Evolutionary conservation across 2,329 filamentous ascomycete genomes (phyloP), one percentile per base, ranked within the genome.

Genomic region (Trichoderma sp.): DNA sequence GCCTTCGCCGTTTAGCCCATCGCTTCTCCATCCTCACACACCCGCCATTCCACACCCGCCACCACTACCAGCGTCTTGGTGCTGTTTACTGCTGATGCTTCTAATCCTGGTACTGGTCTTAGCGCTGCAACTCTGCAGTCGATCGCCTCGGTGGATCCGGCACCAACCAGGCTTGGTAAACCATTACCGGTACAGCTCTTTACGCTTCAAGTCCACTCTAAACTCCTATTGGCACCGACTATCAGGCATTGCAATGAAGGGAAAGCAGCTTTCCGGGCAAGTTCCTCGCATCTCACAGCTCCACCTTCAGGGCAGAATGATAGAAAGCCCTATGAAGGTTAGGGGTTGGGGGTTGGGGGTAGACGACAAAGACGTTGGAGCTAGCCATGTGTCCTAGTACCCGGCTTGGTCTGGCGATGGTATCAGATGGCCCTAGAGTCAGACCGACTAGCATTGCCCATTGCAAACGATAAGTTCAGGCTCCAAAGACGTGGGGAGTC

Each of bases 61-160:
- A 64, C 71, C 21, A 27, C 60, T 38, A 64, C n/a, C 62, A 24
- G 24, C 12, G 14, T 59, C 41, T 60, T 73, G 60, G 50, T 60
- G 66, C 67, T 60, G 67, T 45, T 60, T 73, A 45, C 31, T 60
- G 53, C 53, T 60, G 67, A 71, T 71, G 71, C 21, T 73, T 29
- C 41, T 53, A 29, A 73, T 38, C 45, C 41, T 33, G 16, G 31
- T 53, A 21, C 16, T 21, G 16, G 29, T 12, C 9, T 31, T 33
- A 65, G 56, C 27, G 31, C 41, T 50, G 35, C 41, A 24, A 18
- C 60, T 64, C 31, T 38, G 29, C 41, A 35, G 38, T 65, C 41
- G 31, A 38, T 73, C 21, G 27, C 29, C 3, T 53, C 8, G 59
- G 21, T 38, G 62, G 60, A 24, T 18, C 50, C 29, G 31, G 53